Evolutionary conservation across 2,329 filamentous ascomycete species (phyloP).

Genomic region (Penicillium sp.): DNA sequence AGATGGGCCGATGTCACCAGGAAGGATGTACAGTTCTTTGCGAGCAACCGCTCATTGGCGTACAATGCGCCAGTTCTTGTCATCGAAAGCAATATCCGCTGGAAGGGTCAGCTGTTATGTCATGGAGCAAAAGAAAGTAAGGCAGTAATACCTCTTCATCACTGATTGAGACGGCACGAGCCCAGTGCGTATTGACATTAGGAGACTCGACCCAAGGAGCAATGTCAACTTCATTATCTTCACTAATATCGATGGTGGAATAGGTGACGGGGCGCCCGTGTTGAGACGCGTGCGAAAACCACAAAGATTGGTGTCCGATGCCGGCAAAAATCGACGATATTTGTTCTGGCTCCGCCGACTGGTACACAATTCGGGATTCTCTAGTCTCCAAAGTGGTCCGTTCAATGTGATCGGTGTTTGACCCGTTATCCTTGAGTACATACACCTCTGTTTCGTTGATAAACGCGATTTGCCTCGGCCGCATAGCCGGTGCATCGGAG

Average conservation of each 20-base stretch:
- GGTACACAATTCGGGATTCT: constrained; percentile 27
- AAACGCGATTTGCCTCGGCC: constrained; percentile 47
- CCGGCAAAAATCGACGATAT: constrained; percentile 37
- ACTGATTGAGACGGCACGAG: constrained; percentile 32
- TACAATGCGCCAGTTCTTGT: constrained; percentile 73
- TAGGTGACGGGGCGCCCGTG: constrained; percentile 28
- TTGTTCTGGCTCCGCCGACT: constrained; percentile 31
- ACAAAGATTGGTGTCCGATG: constrained; percentile 33
- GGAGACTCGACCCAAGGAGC: constrained; percentile 32
- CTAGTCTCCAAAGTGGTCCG: constrained; percentile 34
- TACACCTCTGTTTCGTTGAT: constrained; percentile 40
- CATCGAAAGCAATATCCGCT: constrained; percentile 58
- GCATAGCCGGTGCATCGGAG: constrained; percentile 24
- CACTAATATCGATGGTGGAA: constrained; percentile 24
- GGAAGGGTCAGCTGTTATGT: constrained; percentile 13
- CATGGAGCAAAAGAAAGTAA: neutral
- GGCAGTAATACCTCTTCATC: constrained; percentile 36
- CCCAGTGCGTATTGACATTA: constrained; percentile 37
- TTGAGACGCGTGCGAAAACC: constrained; percentile 33
- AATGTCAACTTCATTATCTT: constrained; percentile 17
- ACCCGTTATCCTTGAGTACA: constrained; percentile 37
- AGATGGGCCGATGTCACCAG: constrained; percentile 74
- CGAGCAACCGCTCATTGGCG: constrained; percentile 66
- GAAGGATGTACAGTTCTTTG: constrained; percentile 90
- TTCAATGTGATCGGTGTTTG: constrained; percentile 29